phyloP scores from a whole-genome alignment of 148 eudicot genomes.

The Drosera capensis region DNA sequence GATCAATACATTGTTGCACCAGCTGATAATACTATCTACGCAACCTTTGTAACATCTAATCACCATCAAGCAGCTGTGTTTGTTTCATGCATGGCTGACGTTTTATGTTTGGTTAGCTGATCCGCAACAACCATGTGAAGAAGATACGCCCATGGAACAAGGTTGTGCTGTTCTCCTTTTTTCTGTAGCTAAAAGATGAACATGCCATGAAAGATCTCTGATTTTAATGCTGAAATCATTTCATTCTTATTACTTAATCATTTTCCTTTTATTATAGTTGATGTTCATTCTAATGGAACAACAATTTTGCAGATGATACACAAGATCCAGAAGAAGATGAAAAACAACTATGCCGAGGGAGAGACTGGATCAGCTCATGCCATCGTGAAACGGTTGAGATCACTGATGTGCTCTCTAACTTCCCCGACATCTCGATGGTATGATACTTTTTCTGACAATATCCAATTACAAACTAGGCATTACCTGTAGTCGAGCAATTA shows the following conservation, averaged over 20 bases:
- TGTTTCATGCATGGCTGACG: neutral
- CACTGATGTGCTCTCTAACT: constrained; percentile 59
- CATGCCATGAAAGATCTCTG: too few species aligned
- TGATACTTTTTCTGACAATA: constrained; percentile 1
- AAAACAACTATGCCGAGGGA: constrained; percentile 53
- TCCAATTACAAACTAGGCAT: neutral
- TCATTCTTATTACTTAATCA: too few species aligned
- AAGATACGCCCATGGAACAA: constrained; percentile 24
- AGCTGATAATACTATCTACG: constrained; percentile 36
- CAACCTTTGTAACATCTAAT: too few species aligned
- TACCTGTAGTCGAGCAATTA: too few species aligned
- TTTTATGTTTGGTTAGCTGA: constrained; percentile 13
- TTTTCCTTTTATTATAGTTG: too few species aligned
- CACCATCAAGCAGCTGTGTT: neutral
- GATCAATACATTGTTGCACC: constrained; percentile 51
- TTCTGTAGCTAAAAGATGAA: too few species aligned
- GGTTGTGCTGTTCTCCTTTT: constrained; percentile 31
- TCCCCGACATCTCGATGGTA: constrained; percentile 82
- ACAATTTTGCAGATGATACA: constrained; percentile 48
- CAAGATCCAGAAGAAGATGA: constrained; percentile 86
- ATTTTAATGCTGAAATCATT: too few species aligned
- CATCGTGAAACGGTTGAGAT: constrained; percentile 49
- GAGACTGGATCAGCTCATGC: constrained; percentile 63
- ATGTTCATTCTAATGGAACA: neutral
- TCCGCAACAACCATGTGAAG: constrained; percentile 23